phyloP scores from a whole-genome alignment of 768 basidiomycete species.

The Boletus insuetus region DNA sequence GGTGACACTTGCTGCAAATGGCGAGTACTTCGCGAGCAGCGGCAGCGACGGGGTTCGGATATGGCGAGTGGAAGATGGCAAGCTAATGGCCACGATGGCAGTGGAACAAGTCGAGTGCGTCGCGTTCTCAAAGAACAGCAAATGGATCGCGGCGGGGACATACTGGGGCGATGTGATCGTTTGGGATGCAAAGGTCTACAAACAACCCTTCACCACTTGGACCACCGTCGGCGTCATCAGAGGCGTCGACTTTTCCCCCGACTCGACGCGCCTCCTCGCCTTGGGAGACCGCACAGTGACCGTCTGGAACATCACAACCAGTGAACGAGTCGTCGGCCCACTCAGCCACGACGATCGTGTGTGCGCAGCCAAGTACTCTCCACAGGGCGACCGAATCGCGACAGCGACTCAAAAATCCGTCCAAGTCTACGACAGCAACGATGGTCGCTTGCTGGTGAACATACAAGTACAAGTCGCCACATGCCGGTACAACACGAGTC shows the following conservation, averaged over 20 bases:
- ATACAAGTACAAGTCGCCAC: neutral
- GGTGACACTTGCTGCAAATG: neutral
- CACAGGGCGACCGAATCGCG: neutral
- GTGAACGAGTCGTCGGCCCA: neutral
- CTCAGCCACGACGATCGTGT: neutral
- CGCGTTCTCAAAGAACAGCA: neutral
- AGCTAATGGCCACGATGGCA: neutral
- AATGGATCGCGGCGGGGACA: neutral
- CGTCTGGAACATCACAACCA: neutral
- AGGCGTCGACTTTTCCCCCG: conserved; percentile 5
- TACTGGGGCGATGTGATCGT: neutral
- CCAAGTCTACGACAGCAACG: neutral
- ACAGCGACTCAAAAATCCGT: neutral
- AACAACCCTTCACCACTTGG: neutral
- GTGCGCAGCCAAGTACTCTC: neutral
- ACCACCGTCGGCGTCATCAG: neutral
- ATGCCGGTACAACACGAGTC: neutral
- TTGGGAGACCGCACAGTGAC: neutral
- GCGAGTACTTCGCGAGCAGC: neutral
- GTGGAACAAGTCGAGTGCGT: neutral
- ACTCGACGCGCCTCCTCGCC: conserved; percentile 1
- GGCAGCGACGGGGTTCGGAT: neutral
- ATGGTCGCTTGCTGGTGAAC: neutral
- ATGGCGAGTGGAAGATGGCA: neutral
- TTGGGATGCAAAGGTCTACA: neutral